Evolutionary conservation across 2,329 filamentous ascomycete species (phyloP).

Genomic region (Pseudocercospora musae): DNA sequence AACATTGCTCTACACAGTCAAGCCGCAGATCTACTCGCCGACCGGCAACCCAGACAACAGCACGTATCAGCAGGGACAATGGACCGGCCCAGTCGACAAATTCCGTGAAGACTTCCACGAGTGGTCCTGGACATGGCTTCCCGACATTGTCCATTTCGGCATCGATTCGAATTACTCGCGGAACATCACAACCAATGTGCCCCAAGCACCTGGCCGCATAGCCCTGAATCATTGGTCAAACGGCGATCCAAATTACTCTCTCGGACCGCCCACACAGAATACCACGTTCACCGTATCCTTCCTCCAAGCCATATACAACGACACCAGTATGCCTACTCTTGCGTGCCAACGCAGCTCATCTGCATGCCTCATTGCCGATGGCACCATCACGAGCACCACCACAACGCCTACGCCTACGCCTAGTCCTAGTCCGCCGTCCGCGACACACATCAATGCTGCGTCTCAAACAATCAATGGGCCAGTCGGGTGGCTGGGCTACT

Average conservation of each 20-base stretch:
- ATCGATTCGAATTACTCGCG: background rate
- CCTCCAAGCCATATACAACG: conserved; percentile 5
- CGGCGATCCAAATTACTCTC: background rate
- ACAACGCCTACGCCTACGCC: too few relatives aligned
- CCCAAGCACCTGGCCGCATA: conserved; percentile 1
- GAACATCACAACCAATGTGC: conserved; percentile 4
- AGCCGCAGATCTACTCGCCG: background rate
- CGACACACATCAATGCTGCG: background rate
- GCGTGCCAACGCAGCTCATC: background rate
- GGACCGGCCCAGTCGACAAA: background rate
- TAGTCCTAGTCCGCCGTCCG: background rate
- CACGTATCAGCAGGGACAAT: background rate
- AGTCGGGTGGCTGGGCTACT: background rate
- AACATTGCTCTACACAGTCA: conserved; percentile 3
- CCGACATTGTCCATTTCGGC: conserved; percentile 2
- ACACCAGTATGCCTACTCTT: background rate
- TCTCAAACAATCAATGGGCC: too few relatives aligned
- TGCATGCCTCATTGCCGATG: conserved; percentile 1
- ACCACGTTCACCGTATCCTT: background rate
- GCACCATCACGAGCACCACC: background rate
- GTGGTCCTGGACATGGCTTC: conserved; percentile 6
- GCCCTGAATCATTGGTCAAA: conserved; percentile 7
- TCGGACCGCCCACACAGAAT: background rate
- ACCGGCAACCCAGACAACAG: background rate
- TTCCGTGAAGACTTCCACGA: background rate